These are phyloP conservation scores for Peronosclerospora sorghi DNA, from an alignment of 352 stramenopile species.

Conservation along the genomic window DNA sequence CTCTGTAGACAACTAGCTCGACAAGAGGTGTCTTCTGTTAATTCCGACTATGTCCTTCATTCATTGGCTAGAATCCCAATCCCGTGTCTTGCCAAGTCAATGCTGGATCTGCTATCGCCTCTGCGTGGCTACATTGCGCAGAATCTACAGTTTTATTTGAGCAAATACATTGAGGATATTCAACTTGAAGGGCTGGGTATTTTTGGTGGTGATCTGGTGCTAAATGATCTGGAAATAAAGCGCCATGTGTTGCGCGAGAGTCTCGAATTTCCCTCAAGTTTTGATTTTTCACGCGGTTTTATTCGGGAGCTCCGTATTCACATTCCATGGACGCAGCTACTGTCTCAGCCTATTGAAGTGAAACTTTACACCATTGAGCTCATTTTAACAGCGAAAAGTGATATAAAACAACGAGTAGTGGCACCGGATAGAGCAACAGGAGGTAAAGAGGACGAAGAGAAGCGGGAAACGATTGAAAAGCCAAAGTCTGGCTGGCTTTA, in stretches of 20 bases:
- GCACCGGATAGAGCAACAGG: background rate
- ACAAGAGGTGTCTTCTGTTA: no score
- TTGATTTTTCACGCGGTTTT: conserved; percentile 78
- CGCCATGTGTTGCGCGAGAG: conserved; percentile 80
- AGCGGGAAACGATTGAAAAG: conserved; percentile 48
- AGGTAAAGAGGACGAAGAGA: conserved; percentile 9
- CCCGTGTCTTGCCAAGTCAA: conserved; percentile 4
- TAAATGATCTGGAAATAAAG: conserved; percentile 86
- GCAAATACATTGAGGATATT: conserved; percentile 86
- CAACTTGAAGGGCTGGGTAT: conserved; percentile 76
- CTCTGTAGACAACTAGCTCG: no score
- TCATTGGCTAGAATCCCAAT: no score
- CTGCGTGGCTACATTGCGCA: conserved; percentile 80
- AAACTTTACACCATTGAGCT: conserved; percentile 86
- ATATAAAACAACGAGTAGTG: conserved; percentile 7
- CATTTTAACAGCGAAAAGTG: conserved; percentile 57
- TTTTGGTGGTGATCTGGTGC: conserved; percentile 77
- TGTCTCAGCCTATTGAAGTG: conserved; percentile 80
- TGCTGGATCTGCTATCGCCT: conserved; percentile 81
- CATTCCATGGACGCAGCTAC: conserved; percentile 80
- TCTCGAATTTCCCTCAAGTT: conserved; percentile 76
- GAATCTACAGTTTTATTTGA: conserved; percentile 81
- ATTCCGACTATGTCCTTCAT: no score
- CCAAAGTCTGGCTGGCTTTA: conserved; percentile 77
- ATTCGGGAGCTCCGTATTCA: conserved; percentile 82